These are phyloP conservation scores for Ceratocystis diversiconidia DNA, from an alignment of 2,329 filamentous ascomycete genomes.

Conservation along the genomic window DNA sequence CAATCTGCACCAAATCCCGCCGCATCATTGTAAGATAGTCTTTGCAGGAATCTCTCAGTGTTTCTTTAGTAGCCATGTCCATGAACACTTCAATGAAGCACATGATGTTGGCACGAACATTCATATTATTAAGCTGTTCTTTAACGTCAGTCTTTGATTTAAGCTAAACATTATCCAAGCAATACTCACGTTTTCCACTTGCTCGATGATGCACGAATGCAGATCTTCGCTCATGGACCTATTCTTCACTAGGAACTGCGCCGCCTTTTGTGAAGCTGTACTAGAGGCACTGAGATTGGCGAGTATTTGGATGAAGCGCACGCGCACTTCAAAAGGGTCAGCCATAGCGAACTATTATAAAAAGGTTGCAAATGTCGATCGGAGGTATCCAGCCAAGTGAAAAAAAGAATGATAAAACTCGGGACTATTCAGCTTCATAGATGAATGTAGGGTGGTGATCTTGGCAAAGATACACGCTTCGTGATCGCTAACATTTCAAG, in stretches of 20 bases:
- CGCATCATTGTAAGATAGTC: constrained; percentile 92
- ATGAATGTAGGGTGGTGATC: background rate
- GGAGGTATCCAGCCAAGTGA: too few relatives aligned
- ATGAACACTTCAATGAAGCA: constrained; percentile 96
- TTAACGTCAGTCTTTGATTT: background rate
- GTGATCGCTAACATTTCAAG: background rate
- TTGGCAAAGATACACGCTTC: background rate
- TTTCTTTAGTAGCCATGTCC: constrained; percentile 65
- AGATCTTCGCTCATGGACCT: constrained; percentile 92
- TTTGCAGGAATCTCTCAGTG: constrained; percentile 26
- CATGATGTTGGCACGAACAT: constrained; percentile 95
- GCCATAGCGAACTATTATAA: constrained; percentile 30
- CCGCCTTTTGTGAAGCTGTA: constrained; percentile 78
- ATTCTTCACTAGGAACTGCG: constrained; percentile 87
- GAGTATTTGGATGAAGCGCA: constrained; percentile 85
- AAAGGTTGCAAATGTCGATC: background rate
- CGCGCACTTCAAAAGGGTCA: constrained; percentile 94
- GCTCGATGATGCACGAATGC: constrained; percentile 92
- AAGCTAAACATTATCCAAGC: background rate
- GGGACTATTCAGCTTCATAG: background rate
- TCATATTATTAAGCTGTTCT: constrained; percentile 65
- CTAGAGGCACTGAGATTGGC: constrained; percentile 85
- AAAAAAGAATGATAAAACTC: background rate
- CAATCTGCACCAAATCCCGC: constrained; percentile 76
- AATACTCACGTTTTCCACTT: constrained; percentile 60